Percentiles rank a stretch among this genome's conserved stretches.
Conservation (phyloP, 345 rosid species). For the Litchi chinensis region DNA sequence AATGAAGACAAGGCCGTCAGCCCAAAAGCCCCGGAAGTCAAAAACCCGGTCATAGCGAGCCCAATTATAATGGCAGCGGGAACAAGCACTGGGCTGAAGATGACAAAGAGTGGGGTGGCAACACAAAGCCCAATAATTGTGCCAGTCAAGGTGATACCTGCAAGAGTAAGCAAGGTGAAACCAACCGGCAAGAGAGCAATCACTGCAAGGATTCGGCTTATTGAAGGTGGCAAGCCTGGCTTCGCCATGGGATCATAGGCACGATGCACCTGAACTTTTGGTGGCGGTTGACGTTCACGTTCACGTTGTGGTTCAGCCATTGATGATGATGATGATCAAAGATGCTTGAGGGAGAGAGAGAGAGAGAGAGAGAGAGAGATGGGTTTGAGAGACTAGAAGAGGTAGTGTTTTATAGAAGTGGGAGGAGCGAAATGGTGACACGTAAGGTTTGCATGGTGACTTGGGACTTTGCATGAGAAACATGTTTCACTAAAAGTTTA, state of each 20-base stretch:
- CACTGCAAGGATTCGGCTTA: conserved; percentile 55
- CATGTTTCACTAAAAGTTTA: conserved; percentile 41
- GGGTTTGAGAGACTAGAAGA: not conserved
- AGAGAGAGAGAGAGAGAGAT: not conserved
- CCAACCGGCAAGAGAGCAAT: conserved; percentile 54
- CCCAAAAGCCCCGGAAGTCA: conserved; percentile 72
- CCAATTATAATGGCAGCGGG: conserved; percentile 63
- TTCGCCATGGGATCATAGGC: conserved; percentile 39
- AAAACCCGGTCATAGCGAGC: conserved; percentile 59
- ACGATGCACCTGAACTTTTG: conserved; percentile 61
- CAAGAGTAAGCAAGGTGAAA: conserved; percentile 62
- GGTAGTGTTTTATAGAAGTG: conserved; percentile 27
- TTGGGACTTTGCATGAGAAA: conserved; percentile 63
- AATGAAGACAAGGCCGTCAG: conserved; percentile 68
- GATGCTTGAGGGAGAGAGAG: not conserved
- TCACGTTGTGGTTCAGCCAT: conserved; percentile 43
- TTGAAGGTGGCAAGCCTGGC: conserved; percentile 39
- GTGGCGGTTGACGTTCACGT: conserved; percentile 41
- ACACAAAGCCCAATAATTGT: conserved; percentile 61
- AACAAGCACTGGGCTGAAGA: conserved; percentile 81
- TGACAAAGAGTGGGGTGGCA: conserved; percentile 61
- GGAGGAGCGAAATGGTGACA: conserved; percentile 30
- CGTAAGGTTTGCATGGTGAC: conserved; percentile 52
- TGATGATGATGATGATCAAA: not conserved
- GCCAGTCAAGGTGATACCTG: conserved; percentile 68